These are phyloP conservation scores for Fragaria nilgerrensis DNA, from an alignment of 306 rosid species.

Conservation along the genomic window DNA sequence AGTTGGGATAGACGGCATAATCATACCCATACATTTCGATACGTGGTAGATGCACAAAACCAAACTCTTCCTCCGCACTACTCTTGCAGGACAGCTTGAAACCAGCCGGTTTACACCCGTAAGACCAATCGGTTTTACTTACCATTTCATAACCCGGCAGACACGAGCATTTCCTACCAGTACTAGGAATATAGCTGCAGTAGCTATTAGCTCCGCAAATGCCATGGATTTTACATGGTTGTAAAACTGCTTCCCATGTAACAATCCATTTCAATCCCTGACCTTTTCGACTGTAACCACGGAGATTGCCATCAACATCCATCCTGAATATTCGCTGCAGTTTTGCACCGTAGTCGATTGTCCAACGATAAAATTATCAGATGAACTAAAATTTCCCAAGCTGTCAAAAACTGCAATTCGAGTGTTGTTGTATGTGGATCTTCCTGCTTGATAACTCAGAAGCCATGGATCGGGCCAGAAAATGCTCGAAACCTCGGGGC, in stretches of 20 bases:
- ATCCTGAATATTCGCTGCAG: slow-evolving; percentile 39
- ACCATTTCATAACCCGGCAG: slow-evolving; percentile 20
- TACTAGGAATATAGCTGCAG: slow-evolving; percentile 9
- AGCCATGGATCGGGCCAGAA: slow-evolving; percentile 62
- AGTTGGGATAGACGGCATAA: background rate
- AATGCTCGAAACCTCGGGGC: slow-evolving; percentile 38
- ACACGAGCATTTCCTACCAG: slow-evolving; percentile 29
- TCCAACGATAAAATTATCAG: slow-evolving; percentile 35
- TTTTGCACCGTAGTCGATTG: slow-evolving; percentile 40
- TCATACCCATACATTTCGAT: slow-evolving; percentile 54
- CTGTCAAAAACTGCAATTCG: slow-evolving; percentile 42
- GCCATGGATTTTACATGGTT: slow-evolving; percentile 53
- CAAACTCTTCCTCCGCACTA: background rate
- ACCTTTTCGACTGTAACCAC: slow-evolving; percentile 39
- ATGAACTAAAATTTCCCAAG: slow-evolving; percentile 46
- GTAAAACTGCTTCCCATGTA: slow-evolving; percentile 45
- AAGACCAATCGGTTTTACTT: slow-evolving; percentile 15
- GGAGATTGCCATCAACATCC: slow-evolving; percentile 48
- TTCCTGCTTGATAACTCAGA: slow-evolving; percentile 24
- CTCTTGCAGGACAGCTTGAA: slow-evolving; percentile 28
- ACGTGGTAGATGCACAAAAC: slow-evolving; percentile 28
- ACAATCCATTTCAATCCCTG: slow-evolving; percentile 27
- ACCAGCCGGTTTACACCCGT: slow-evolving; percentile 41
- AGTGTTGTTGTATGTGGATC: slow-evolving; percentile 40
- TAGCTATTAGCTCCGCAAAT: slow-evolving; percentile 28